phyloP scores from a whole-genome alignment of 2,329 filamentous ascomycete species.

The Fusarium redolens region DNA sequence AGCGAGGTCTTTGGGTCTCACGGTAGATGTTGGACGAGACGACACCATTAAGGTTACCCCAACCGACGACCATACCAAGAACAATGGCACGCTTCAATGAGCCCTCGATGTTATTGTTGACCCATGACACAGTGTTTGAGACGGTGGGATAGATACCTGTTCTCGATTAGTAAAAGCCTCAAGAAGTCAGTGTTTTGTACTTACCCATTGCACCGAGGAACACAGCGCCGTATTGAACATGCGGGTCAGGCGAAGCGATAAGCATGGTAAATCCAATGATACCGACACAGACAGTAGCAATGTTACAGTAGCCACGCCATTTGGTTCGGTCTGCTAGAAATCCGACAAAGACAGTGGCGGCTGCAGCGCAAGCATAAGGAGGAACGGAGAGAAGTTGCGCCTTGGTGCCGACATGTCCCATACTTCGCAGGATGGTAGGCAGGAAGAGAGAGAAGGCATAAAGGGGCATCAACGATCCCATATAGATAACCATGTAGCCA shows the following conservation, averaged over 20 bases:
- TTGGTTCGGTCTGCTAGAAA: slow-evolving; percentile 73
- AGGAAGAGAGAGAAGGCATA: slow-evolving; percentile 67
- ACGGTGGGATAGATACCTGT: slow-evolving; percentile 79
- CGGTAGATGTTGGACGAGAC: slow-evolving; percentile 71
- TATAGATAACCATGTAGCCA: slow-evolving; percentile 60
- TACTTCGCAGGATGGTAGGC: slow-evolving; percentile 64
- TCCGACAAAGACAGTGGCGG: slow-evolving; percentile 71
- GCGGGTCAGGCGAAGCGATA: slow-evolving; percentile 62
- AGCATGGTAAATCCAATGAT: slow-evolving; percentile 76
- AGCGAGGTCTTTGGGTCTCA: slow-evolving; percentile 45
- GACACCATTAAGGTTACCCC: slow-evolving; percentile 81
- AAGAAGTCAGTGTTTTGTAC: fast-evolving
- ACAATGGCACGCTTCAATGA: slow-evolving; percentile 75
- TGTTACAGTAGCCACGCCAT: slow-evolving; percentile 74
- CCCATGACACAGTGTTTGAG: slow-evolving; percentile 77
- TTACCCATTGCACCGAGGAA: slow-evolving; percentile 70
- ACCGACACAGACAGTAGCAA: slow-evolving; percentile 68
- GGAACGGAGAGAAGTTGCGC: slow-evolving; percentile 69
- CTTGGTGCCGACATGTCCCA: slow-evolving; percentile 50
- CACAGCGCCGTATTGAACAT: slow-evolving; percentile 73
- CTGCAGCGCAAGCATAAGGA: slow-evolving; percentile 69
- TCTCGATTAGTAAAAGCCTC: fast-evolving
- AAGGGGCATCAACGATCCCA: slow-evolving; percentile 61
- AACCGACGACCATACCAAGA: slow-evolving; percentile 79
- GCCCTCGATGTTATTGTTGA: slow-evolving; percentile 74